phyloP scores from a whole-genome alignment of 2,329 filamentous ascomycete genomes.

The Biscogniauxia sp. region DNA sequence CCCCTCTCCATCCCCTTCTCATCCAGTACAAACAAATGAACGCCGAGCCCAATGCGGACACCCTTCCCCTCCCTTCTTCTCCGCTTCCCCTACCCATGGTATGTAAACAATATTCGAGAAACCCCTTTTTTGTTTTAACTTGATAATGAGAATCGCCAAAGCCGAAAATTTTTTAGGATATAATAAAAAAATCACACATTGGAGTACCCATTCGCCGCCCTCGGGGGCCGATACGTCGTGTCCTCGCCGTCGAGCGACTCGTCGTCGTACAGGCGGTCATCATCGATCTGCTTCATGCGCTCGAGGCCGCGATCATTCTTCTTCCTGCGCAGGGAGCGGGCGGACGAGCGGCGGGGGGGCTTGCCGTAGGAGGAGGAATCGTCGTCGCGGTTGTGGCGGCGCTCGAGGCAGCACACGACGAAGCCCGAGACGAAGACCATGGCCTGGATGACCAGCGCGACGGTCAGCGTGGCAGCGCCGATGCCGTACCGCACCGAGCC shows the following conservation, averaged over 20 bases:
- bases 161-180: neutral
- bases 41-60: neutral
- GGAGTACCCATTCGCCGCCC: neutral
- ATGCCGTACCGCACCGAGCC: neutral
- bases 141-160: neutral
- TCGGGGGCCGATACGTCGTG: neutral
- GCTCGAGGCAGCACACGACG: neutral
- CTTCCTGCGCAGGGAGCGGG: neutral
- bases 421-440: neutral
- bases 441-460: neutral
- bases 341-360: no score
- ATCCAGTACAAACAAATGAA: neutral
- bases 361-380: neutral
- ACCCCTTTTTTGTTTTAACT: no score
- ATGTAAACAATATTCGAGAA: no score
- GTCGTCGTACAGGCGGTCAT: slow-evolving; percentile 1
- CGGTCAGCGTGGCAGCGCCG: neutral
- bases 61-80: neutral
- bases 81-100: no score
- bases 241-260: neutral
- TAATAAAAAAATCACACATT: neutral
- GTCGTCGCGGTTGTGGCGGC: neutral
- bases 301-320: neutral
- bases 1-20: no score
- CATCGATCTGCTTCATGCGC: slow-evolving; percentile 1